Percentiles rank a stretch among this genome's conserved stretches.
Evolutionary conservation across 2,329 filamentous ascomycete species (phyloP).

Genomic region (Elsinoe arachidis): DNA sequence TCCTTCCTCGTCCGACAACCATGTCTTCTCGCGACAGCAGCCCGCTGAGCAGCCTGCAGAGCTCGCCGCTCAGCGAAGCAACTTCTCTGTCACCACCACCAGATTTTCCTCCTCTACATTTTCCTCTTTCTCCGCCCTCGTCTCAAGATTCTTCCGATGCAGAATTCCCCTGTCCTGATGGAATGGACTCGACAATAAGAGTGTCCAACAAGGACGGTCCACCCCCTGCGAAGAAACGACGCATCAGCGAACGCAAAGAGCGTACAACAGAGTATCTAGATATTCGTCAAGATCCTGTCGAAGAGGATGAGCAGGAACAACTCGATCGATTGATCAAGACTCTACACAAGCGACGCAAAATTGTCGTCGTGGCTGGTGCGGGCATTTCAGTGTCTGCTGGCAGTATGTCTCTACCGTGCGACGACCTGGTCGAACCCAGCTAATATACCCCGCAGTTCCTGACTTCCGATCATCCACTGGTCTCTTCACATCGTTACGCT

Average conservation of each 20-base stretch:
- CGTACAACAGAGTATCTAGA: conserved; percentile 79
- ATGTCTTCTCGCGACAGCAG: conserved; percentile 26
- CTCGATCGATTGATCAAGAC: conserved; percentile 64
- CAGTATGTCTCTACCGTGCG: conserved; percentile 47
- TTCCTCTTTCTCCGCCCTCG: conserved; percentile 26
- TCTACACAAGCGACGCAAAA: conserved; percentile 84
- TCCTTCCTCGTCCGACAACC: conserved; percentile 16
- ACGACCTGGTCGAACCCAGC: conserved; percentile 19
- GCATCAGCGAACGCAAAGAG: conserved; percentile 54
- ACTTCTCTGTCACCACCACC: conserved; percentile 30
- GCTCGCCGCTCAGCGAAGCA: conserved; percentile 34
- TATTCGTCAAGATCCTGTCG: conserved; percentile 48
- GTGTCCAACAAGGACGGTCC: conserved; percentile 43
- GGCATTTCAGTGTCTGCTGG: conserved; percentile 96
- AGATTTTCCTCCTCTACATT: conserved; percentile 20
- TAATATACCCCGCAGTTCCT: conserved; percentile 51
- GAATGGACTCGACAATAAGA: conserved; percentile 33
- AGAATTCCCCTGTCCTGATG: conserved; percentile 38
- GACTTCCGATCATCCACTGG: conserved; percentile 91
- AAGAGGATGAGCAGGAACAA: conserved; percentile 49
- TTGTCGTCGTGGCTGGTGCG: conserved; percentile 91
- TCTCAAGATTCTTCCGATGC: conserved; percentile 39
- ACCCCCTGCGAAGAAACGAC: conserved; percentile 68
- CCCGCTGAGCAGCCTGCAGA: conserved; percentile 20
- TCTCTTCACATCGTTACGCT: conserved; percentile 76